These are phyloP conservation scores for Gypsophila paniculata DNA, from an alignment of 179 eudicot species.

Conservation along the genomic window DNA sequence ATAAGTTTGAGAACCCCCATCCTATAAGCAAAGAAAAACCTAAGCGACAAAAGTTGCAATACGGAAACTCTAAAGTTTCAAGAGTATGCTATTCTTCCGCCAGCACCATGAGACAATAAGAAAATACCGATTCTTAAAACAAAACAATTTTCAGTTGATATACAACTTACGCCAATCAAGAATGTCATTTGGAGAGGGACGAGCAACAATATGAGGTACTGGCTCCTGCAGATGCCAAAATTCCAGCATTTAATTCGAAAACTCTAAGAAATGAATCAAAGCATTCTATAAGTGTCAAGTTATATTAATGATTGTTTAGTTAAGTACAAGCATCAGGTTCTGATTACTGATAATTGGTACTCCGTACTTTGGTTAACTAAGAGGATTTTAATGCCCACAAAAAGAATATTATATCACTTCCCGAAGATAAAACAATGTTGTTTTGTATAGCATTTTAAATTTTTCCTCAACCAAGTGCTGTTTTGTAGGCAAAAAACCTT, in stretches of 20 bases:
- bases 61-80: neutral
- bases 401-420: neutral
- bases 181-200: slow-evolving; percentile 84
- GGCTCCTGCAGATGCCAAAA: slow-evolving; percentile 49
- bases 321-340: neutral
- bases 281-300: neutral
- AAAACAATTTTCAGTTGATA: neutral
- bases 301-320: no score
- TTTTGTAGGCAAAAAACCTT: slow-evolving; percentile 21
- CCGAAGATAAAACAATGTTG: neutral
- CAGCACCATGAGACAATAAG: neutral
- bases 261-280: neutral
- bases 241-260: neutral
- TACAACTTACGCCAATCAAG: slow-evolving; percentile 96
- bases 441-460: neutral
- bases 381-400: neutral
- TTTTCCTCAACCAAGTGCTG: neutral
- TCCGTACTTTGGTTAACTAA: neutral
- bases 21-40: slow-evolving; percentile 7
- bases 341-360: neutral
- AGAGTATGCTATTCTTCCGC: neutral
- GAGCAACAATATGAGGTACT: slow-evolving; percentile 66
- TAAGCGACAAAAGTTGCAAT: slow-evolving; percentile 6
- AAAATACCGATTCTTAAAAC: neutral
- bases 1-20: neutral